These are phyloP conservation scores for Erysiphe pulchra DNA, from an alignment of 2,329 filamentous ascomycete species.

Conservation along the genomic window DNA sequence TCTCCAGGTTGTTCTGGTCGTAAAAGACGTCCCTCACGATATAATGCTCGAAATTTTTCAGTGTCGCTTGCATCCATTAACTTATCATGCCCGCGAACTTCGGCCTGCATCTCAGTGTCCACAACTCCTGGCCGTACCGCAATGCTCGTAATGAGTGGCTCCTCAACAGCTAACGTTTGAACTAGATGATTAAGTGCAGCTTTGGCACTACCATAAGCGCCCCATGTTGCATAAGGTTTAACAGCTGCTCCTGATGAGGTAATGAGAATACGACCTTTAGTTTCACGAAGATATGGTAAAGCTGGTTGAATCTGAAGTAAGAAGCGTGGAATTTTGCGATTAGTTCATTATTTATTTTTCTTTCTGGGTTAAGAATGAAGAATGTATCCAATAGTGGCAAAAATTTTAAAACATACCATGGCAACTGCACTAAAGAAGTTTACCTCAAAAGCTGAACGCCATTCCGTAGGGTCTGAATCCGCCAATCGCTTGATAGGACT, in stretches of 20 bases:
- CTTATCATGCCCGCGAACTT: constrained; percentile 44
- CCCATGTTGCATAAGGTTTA: constrained; percentile 45
- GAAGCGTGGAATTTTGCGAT: too few species aligned
- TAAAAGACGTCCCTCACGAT: constrained; percentile 45
- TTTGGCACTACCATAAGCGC: constrained; percentile 59
- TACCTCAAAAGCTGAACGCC: constrained; percentile 51
- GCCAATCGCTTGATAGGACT: constrained; percentile 48
- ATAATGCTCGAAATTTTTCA: constrained; percentile 40
- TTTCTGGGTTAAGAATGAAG: background rate
- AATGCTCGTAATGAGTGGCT: constrained; percentile 47
- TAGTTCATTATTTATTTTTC: too few species aligned
- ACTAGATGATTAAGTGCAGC: constrained; percentile 62
- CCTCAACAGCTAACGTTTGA: constrained; percentile 47
- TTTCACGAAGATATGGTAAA: constrained; percentile 39
- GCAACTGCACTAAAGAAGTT: constrained; percentile 71
- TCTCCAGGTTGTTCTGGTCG: constrained; percentile 62
- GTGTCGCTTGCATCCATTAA: constrained; percentile 31
- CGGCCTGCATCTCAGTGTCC: constrained; percentile 75
- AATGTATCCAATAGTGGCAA: background rate
- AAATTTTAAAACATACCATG: constrained; percentile 27
- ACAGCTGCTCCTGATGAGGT: constrained; percentile 55
- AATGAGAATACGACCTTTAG: constrained; percentile 48
- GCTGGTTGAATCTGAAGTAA: constrained; percentile 36
- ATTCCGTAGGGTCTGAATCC: constrained; percentile 43
- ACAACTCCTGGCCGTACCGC: constrained; percentile 57